Conservation (phyloP, 2,329 filamentous ascomycete genomes). For the Colletotrichum costaricense region DNA sequence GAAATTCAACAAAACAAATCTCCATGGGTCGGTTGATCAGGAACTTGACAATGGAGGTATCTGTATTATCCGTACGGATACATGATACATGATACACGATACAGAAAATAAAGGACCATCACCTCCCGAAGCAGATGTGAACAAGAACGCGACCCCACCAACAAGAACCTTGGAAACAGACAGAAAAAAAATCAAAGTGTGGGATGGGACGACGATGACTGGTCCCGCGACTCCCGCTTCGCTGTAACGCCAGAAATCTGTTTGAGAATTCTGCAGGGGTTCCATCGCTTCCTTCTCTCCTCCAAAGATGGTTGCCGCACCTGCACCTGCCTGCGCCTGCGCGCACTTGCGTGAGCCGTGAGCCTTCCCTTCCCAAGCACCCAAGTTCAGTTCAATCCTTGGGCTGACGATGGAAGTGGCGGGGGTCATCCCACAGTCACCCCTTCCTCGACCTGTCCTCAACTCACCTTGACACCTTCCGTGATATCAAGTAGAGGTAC, state of each 20-base stretch:
- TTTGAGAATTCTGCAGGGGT: slow-evolving; percentile 41
- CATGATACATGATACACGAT: no score
- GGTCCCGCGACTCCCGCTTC: slow-evolving; percentile 24
- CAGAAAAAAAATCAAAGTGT: slow-evolving; percentile 1
- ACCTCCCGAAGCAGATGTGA: background rate
- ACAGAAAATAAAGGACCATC: background rate
- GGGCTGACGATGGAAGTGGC: background rate
- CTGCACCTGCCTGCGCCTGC: background rate
- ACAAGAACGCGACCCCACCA: background rate
- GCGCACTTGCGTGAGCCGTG: background rate
- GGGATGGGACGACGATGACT: slow-evolving; percentile 30
- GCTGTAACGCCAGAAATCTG: slow-evolving; percentile 35
- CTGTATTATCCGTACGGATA: no score
- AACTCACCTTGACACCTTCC: background rate
- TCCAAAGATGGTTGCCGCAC: slow-evolving; percentile 16
- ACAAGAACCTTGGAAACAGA: background rate
- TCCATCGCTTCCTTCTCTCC: slow-evolving; percentile 28
- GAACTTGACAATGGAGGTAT: background rate
- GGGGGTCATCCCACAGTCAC: slow-evolving; percentile 10
- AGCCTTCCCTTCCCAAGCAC: background rate
- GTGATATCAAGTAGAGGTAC: background rate
- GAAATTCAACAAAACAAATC: background rate
- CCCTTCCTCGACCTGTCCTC: background rate
- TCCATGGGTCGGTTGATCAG: background rate
- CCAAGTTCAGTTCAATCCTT: background rate